phyloP scores from a whole-genome alignment of 2,329 filamentous ascomycete genomes.

The Xylariales sp. region DNA sequence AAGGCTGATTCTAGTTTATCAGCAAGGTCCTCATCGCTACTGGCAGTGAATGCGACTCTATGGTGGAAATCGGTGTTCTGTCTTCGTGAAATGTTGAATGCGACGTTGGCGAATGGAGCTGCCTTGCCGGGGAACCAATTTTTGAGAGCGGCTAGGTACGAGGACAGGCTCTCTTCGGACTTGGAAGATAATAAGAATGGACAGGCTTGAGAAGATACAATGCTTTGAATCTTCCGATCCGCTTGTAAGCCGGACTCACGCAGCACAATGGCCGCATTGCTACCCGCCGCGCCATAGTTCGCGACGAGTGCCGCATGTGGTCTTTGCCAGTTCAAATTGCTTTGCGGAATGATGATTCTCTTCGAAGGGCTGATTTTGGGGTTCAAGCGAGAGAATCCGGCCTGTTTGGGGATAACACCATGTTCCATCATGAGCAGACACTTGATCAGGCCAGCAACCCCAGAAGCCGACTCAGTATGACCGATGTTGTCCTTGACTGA shows the following conservation, averaged over 20 bases:
- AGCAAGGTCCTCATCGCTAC: neutral
- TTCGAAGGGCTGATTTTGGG: conserved; percentile 6
- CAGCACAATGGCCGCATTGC: conserved; percentile 32
- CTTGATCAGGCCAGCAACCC: conserved; percentile 40
- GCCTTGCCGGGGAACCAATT: neutral
- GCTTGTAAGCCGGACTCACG: neutral
- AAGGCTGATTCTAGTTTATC: neutral
- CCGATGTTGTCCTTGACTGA: conserved; percentile 45
- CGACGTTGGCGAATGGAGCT: conserved; percentile 1
- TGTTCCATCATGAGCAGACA: conserved; percentile 38
- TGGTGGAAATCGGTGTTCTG: conserved; percentile 8
- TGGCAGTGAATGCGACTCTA: conserved; percentile 1
- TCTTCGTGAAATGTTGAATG: conserved; percentile 10
- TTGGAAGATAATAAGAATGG: conserved; percentile 6
- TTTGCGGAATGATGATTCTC: too few relatives aligned
- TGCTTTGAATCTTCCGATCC: conserved; percentile 9
- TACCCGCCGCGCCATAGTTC: conserved; percentile 41
- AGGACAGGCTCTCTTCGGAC: neutral
- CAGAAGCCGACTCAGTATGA: conserved; percentile 39
- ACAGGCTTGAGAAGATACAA: neutral
- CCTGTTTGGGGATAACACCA: conserved; percentile 34
- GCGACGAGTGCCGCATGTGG: conserved; percentile 23
- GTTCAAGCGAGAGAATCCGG: conserved; percentile 26
- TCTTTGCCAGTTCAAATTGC: neutral
- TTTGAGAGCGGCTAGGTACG: neutral